phyloP scores from a whole-genome alignment of 345 rosid genomes.

The Moricandia moricandioides region DNA sequence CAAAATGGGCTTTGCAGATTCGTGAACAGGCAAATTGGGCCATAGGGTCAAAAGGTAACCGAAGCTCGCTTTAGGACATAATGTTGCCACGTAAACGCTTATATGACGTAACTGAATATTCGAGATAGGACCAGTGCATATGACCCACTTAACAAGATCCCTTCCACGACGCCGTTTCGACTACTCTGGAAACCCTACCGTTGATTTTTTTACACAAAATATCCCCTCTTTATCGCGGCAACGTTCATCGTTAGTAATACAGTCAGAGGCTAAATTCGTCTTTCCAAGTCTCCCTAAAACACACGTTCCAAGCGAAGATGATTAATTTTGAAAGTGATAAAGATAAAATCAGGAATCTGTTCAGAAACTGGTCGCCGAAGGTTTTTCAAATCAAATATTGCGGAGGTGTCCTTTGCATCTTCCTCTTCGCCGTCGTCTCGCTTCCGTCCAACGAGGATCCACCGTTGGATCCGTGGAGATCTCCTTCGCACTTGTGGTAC shows the following conservation, averaged over 20 bases:
- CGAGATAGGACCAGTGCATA: constrained; percentile 18
- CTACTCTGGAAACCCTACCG: constrained; percentile 24
- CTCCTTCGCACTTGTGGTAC: constrained; percentile 31
- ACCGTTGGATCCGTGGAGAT: constrained; percentile 18
- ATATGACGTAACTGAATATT: constrained; percentile 33
- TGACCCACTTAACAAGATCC: constrained; percentile 28
- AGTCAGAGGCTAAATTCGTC: constrained; percentile 18
- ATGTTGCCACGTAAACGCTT: constrained; percentile 26
- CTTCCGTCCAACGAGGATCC: constrained; percentile 19
- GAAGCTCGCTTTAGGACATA: constrained; percentile 1
- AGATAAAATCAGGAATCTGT: constrained; percentile 7
- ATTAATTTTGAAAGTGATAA: background rate
- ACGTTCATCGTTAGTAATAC: background rate
- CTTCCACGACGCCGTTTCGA: constrained; percentile 22
- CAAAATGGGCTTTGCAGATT: constrained; percentile 35
- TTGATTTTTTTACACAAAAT: background rate
- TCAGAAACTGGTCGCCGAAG: constrained; percentile 29
- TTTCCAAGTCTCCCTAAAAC: background rate
- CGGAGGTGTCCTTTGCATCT: constrained; percentile 38
- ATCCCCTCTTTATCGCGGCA: constrained; percentile 19
- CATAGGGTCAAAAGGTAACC: background rate
- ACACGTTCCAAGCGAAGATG: constrained; percentile 17
- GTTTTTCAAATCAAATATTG: constrained; percentile 32
- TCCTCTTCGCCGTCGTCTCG: background rate
- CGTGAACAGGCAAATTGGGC: constrained; percentile 35